Percentiles rank a stretch among this genome's conserved stretches.
Evolutionary conservation across 257 asterid species (phyloP).

Genomic region (Nicotiana knightiana): DNA sequence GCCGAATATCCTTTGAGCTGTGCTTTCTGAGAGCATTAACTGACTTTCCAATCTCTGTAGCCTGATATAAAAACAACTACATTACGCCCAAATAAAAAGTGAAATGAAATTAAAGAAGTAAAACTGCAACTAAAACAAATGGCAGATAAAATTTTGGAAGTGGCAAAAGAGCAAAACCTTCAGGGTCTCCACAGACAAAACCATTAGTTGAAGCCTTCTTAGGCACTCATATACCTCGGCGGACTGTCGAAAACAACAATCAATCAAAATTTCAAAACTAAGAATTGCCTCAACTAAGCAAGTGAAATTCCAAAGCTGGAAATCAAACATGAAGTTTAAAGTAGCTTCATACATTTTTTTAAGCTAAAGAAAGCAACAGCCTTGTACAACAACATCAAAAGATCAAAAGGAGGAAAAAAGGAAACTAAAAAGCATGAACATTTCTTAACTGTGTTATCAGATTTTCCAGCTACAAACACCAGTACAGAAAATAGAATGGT

Average conservation of each 20-base stretch:
- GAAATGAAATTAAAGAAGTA: constrained; percentile 8
- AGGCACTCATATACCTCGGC: constrained; percentile 46
- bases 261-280: constrained; percentile 15
- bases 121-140: not conserved
- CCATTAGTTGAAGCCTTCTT: constrained; percentile 77
- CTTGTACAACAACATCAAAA: not conserved
- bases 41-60: constrained; percentile 50
- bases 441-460: not conserved
- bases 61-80: constrained; percentile 32
- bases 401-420: not conserved
- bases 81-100: constrained; percentile 3
- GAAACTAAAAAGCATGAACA: not conserved
- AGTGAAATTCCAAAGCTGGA: not conserved
- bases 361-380: not conserved
- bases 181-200: constrained; percentile 64
- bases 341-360: not conserved
- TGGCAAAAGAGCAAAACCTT: constrained; percentile 42
- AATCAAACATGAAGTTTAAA: not conserved
- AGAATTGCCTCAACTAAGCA: constrained; percentile 9
- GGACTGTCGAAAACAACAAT: not conserved
- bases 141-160: not conserved
- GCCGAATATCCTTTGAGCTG: constrained; percentile 40
- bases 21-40: constrained; percentile 50
- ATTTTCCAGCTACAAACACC: not conserved
- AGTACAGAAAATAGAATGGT: not conserved